Evolutionary conservation across 306 rosid genomes (phyloP).

Genomic region (Lathyrus sativus): DNA sequence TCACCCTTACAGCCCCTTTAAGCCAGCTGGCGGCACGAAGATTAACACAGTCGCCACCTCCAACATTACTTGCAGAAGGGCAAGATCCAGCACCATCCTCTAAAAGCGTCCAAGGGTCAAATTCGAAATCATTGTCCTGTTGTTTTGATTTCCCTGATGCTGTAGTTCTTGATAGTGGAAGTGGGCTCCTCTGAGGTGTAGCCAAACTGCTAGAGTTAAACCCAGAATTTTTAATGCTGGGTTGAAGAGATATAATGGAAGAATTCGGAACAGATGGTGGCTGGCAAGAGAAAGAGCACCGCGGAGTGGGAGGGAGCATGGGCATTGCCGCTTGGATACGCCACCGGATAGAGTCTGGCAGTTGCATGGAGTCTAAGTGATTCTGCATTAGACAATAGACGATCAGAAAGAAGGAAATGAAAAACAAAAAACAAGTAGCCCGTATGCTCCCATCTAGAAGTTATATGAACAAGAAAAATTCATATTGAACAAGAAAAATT

Average conservation of each 20-base stretch:
- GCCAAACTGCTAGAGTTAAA: conserved; percentile 43
- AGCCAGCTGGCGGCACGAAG: conserved; percentile 87
- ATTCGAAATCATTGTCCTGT: conserved; percentile 68
- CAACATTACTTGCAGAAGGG: conserved; percentile 62
- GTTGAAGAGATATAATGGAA: conserved; percentile 61
- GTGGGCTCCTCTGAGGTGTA: conserved; percentile 55
- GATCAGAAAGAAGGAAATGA: conserved; percentile 18
- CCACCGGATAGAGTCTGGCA: conserved; percentile 79
- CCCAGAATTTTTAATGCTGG: conserved; percentile 48
- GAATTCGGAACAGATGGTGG: conserved; percentile 62
- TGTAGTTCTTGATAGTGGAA: conserved; percentile 46
- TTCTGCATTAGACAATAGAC: conserved; percentile 52
- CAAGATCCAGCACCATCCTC: conserved; percentile 91
- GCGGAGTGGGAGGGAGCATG: conserved; percentile 52
- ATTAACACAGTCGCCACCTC: conserved; percentile 66
- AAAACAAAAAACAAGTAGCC: neutral
- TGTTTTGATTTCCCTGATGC: conserved; percentile 66
- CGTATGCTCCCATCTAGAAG: neutral
- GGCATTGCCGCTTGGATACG: conserved; percentile 98
- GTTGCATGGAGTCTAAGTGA: conserved; percentile 71
- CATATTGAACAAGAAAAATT: neutral
- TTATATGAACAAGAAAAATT: no score
- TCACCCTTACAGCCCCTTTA: conserved; percentile 89
- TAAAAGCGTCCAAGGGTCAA: conserved; percentile 89
- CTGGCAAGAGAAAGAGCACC: conserved; percentile 68